Conservation (phyloP, 2,329 filamentous ascomycete genomes). For the Beauveria rudraprayagi region DNA sequence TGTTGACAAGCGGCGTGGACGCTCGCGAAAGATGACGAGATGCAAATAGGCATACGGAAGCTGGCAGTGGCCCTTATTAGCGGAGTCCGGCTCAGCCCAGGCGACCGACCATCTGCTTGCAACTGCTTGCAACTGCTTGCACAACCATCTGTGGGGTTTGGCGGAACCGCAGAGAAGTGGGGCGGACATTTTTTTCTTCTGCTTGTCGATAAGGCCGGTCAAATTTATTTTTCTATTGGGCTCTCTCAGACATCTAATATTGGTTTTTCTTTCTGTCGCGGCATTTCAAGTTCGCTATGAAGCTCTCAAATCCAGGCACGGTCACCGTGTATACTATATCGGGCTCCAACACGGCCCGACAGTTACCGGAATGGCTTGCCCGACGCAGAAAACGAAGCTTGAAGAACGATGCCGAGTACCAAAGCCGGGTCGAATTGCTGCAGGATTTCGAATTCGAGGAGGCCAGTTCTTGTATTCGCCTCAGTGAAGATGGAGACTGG, state of each 20-base stretch:
- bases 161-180: not conserved
- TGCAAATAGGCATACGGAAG: not conserved
- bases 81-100: not conserved
- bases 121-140: not conserved
- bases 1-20: not conserved
- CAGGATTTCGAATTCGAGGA: conserved; percentile 98
- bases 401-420: conserved; percentile 87
- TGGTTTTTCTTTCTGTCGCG: not conserved
- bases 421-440: conserved; percentile 85
- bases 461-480: conserved; percentile 79
- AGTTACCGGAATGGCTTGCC: conserved; percentile 91
- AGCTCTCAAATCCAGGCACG: conserved; percentile 71
- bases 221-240: conserved; percentile 14
- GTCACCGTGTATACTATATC: conserved; percentile 94
- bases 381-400: conserved; percentile 81
- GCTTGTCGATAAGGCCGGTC: conserved; percentile 12
- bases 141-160: not conserved
- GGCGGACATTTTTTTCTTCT: conserved; percentile 10
- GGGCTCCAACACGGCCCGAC: conserved; percentile 77
- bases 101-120: not conserved
- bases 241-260: not conserved
- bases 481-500: conserved; percentile 95
- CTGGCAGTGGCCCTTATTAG: conserved; percentile 5
- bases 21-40: conserved; percentile 2
- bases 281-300: conserved; percentile 45